Base-by-base conservation (phyloP, 768 basidiomycete species). In the Boletus bicolor region DNA sequence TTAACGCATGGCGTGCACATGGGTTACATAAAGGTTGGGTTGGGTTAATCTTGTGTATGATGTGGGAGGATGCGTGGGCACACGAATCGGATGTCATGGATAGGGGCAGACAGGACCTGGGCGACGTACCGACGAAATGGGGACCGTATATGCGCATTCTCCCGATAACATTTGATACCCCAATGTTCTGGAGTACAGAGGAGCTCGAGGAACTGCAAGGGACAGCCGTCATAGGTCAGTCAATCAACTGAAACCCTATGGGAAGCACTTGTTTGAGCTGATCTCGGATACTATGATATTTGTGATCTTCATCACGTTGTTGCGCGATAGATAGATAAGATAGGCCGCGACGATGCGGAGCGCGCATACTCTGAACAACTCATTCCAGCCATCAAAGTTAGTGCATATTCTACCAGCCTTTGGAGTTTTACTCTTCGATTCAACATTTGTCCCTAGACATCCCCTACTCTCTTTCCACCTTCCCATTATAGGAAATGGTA, bases 41-140 rank as follows among this genome's bases (percentile, higher is more conserved):
- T 1, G 88, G 89, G 4, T 73, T 98, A 44, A 98, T 99, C 55
- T 76, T 98, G 38, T 91, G 87, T 59, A 88, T 99, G 85, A 92
- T 98, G 89, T 97, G 91, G 90, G 97, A 99, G 71, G 82, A 82
- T 51, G 81, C 85, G 4, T 79, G 79, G 59, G 84, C 85, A 1
- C 54, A 73, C 4, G 91, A 46, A 83, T 74, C 51, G 91, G 93
- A 93, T 42, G 9, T 11, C 12, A 19, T 35, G 37, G 46, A 49
- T 26, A 12, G 17, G 15, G 64, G 68, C 6, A 28, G 37, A 10
- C 48, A 35, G 2, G 17, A 30, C 32, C 36, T 42, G 4, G 38
- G 28, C 28, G 19, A 19, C n/a, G 14, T 28, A 34, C 49, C 35
- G 10, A 30, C 54, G 17, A 63, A 49, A 55, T 69, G 68, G 68